Evolutionary conservation across 805 yeast genomes (phyloP).

Genomic region (Myxozyma melibiosi): DNA sequence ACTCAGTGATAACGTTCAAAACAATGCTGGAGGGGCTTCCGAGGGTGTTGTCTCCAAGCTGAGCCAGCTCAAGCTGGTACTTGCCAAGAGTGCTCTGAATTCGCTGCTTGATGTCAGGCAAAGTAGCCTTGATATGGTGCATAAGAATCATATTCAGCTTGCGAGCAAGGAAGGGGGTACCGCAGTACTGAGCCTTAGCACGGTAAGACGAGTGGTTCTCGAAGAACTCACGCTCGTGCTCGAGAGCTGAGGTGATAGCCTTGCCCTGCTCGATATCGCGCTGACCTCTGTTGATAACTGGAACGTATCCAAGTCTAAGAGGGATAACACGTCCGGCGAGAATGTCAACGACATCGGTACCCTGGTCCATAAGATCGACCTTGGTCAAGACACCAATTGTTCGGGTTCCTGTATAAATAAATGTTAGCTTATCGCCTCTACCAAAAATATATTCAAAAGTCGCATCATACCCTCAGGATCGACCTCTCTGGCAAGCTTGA

Average conservation of each 20-base stretch:
- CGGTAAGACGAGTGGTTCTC: constrained; percentile 89
- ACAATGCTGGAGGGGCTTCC: constrained; percentile 90
- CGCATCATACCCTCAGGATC: constrained; percentile 78
- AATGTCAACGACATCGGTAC: constrained; percentile 95
- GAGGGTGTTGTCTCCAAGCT: constrained; percentile 65
- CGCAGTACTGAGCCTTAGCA: constrained; percentile 93
- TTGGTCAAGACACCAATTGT: constrained; percentile 97
- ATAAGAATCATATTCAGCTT: constrained; percentile 84
- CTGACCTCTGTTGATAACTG: constrained; percentile 96
- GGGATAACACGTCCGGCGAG: constrained; percentile 95
- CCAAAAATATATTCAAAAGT: background rate
- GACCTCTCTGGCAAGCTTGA: constrained; percentile 94
- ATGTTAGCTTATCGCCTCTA: background rate
- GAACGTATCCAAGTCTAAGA: constrained; percentile 91
- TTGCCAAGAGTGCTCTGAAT: constrained; percentile 83
- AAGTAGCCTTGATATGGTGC: constrained; percentile 83
- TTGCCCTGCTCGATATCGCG: constrained; percentile 88
- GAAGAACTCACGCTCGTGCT: constrained; percentile 77
- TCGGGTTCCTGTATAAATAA: constrained; percentile 46
- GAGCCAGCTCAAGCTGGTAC: constrained; percentile 74
- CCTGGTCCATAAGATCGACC: constrained; percentile 96
- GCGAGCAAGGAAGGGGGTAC: constrained; percentile 96
- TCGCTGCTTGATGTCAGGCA: constrained; percentile 91
- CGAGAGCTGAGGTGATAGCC: constrained; percentile 83
- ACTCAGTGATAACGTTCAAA: constrained; percentile 86